Base-by-base conservation (phyloP, 805 yeast genomes). In the Saccharomyces mikatae region DNA sequence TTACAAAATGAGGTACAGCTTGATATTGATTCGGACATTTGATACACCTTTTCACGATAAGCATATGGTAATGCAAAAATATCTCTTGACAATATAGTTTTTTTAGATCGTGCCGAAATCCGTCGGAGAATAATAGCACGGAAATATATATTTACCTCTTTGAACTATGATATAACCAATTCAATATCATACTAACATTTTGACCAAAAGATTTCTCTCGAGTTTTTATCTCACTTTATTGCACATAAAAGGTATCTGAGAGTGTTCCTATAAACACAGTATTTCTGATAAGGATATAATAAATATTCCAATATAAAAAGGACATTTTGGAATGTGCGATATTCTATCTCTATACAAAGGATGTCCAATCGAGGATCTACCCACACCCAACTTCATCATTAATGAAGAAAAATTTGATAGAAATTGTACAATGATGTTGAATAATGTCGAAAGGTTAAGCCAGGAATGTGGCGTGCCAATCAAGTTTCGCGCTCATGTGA, bases 401-500 rank as follows among this genome's bases (percentile, higher is more conserved):
- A 73, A 78, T 54, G 62, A 71, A 44, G 51, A 60, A 2, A 66
- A 63, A 44, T 75, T 77, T 56, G 59, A 62, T 22, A 51, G 46
- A 17, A 84, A 84, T 62, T 75, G 82, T 58, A 69, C 68, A 10
- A 66, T 66, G 30, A 81, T 83, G 87, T 71, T 81, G 9, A 60
- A 62, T 4, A 75, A 74, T 53, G 80, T 83, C 0, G 51, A 57
- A 1, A 63, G 64, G 1, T 61, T 82, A 28, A 49, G 53, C 11
- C 65, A 62, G 2, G 73, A 74, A 5, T 51, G 56, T n/a, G 58
- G 50, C 3, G 44, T 44, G 5, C 50, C 51, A 10, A 49, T 64
- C 5, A 72, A 67, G 21, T 86, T 86, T 65, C 74, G 95, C 56
- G 84, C 87, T 3, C 90, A 86, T 64, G 81, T 87, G 24, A 87